Percentiles rank a stretch among this genome's conserved stretches.
Conservation (phyloP, 495 filamentous ascomycete species). For the Pseudotulostoma volvatum region DNA sequence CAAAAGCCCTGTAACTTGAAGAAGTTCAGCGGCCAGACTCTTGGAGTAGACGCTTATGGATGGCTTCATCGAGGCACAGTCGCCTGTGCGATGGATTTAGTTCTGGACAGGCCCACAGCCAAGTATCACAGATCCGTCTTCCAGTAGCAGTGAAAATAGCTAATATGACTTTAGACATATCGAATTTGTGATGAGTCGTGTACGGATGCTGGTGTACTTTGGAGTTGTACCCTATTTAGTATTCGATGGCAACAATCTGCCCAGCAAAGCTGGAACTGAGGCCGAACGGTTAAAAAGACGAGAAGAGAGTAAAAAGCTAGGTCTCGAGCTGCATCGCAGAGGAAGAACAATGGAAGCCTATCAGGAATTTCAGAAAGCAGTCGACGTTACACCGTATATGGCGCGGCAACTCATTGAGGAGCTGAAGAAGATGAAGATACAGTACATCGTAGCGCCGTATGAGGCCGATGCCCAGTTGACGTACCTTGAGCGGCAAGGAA, state of each 20-base stretch:
- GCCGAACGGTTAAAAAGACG: conserved; percentile 48
- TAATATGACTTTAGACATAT: conserved; percentile 45
- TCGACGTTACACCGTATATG: conserved; percentile 95
- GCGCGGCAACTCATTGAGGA: conserved; percentile 83
- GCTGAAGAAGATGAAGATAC: conserved; percentile 58
- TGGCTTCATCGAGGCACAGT: conserved; percentile 94
- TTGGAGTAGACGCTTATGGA: conserved; percentile 91
- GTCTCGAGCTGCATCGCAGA: conserved; percentile 63
- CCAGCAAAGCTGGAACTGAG: conserved; percentile 91
- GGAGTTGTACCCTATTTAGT: conserved; percentile 85
- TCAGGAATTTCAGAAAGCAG: conserved; percentile 79
- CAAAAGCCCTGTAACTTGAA: conserved; percentile 76
- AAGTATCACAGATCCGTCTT: conserved; percentile 51
- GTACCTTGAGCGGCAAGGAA: conserved; percentile 72
- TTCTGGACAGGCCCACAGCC: conserved; percentile 67
- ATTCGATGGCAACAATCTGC: conserved; percentile 91
- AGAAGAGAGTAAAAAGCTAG: conserved; percentile 53
- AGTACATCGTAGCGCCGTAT: conserved; percentile 90
- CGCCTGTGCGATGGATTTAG: conserved; percentile 81
- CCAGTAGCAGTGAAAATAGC: background rate
- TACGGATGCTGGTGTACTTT: conserved; percentile 83
- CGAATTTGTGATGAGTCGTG: conserved; percentile 78
- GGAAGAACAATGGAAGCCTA: conserved; percentile 69
- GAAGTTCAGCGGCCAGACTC: conserved; percentile 72
- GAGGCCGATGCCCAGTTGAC: conserved; percentile 94